Evolutionary conservation across 345 rosid species (phyloP), one percentile per base, ranked within the genome.

Genomic region (Citrus australasica): DNA sequence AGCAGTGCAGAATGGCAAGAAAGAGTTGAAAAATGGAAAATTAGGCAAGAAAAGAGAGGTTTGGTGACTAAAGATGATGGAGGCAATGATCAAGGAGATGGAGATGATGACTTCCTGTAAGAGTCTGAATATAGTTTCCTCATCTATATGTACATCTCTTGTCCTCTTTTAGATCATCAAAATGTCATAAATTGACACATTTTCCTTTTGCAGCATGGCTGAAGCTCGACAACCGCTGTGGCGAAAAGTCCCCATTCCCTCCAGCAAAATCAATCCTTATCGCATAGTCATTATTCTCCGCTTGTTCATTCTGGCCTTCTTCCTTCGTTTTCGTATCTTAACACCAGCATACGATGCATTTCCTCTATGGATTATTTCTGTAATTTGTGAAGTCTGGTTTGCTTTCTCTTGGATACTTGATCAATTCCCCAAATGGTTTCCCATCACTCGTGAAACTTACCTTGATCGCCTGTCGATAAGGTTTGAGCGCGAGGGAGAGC

Each of bases 381-480:
- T 95, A 55, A 92, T 93, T 67, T 96, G 98, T 42, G 98, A 96
- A 84, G 87, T 92, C 22, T 96, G 99, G 99, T 96, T 93, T 67
- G 99, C 95, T 0, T 80, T 93, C 63, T 96, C 98, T 46, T 96
- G 99, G 99, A 96, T 96, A 17, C 98, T 96, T 2, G 98, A 96
- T 25, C 99, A 96, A 89, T 96, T 96, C 82, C 98, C 98, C 6
- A 96, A 96, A 89, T 96, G 99, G 99, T 83, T 83, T 65, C 99
- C 98, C 0, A 92, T 96, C 28, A 92, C 88, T 37, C 91, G 98
- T 2, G 97, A 96, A 82, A 93, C 99, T 25, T 96, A 96, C 76
- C 86, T 96, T 51, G 98, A 93, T 73, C 92, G 98, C 76, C 90
- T 96, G 60, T 89, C 99, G 7, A 38, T 90, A 86, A 89, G 97